A percentile compares a stretch with the other conserved stretches of the same genome.
Conservation (phyloP, 2,329 filamentous ascomycete species). For the Fusarium chlamydosporum region DNA sequence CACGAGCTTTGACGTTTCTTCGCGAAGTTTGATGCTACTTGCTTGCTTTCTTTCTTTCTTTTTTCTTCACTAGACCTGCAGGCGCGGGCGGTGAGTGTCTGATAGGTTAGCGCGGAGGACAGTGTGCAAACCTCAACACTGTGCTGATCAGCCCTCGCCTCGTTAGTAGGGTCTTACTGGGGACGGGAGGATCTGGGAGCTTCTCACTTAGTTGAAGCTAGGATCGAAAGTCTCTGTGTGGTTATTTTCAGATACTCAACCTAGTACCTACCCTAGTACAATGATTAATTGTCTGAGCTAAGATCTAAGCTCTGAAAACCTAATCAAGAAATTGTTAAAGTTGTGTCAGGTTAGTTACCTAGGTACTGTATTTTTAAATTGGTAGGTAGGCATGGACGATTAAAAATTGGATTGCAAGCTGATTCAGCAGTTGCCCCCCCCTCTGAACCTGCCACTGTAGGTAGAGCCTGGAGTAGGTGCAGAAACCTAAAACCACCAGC, state of each 20-base stretch:
- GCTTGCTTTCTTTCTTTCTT: conserved; percentile 38
- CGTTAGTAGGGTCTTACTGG: neutral
- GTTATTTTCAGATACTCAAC: neutral
- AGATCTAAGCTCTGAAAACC: neutral
- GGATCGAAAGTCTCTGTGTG: conserved; percentile 2
- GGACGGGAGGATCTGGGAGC: neutral
- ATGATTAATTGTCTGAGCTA: neutral
- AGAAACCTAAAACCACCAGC: neutral
- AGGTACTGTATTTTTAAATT: neutral
- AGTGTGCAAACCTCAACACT: neutral
- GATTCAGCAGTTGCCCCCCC: neutral
- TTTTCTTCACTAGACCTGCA: conserved; percentile 40
- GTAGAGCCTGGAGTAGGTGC: neutral
- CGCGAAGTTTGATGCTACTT: conserved; percentile 40
- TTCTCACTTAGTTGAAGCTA: conserved; percentile 2
- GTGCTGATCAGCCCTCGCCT: neutral
- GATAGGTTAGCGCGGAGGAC: conserved; percentile 26
- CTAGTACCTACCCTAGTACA: neutral
- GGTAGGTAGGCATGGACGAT: neutral
- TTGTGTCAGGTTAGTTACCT: neutral
- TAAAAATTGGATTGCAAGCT: neutral
- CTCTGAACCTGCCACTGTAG: neutral
- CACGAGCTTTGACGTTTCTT: conserved; percentile 27
- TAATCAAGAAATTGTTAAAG: neutral
- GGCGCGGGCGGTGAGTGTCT: conserved; percentile 50